Conservation (phyloP, 495 filamentous ascomycete genomes). For the Tuber melanosporum region DNA sequence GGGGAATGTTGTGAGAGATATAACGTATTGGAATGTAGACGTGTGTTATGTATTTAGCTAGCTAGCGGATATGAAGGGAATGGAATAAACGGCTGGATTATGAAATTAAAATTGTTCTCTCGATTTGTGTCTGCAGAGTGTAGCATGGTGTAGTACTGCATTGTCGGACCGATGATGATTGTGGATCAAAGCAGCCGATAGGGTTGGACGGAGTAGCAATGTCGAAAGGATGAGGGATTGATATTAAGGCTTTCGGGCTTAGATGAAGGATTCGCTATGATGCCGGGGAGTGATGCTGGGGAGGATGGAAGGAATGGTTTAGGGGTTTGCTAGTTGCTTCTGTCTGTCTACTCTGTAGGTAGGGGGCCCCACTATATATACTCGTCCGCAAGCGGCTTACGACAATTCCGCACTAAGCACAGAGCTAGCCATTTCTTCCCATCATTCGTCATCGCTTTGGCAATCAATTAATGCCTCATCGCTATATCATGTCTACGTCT, state of each 20-base stretch:
- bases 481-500: neutral
- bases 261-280: neutral
- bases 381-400: neutral
- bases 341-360: neutral
- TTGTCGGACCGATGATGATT: neutral
- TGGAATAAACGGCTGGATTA: neutral
- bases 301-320: neutral
- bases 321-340: neutral
- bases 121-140: neutral
- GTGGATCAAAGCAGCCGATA: neutral
- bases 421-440: neutral
- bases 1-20: neutral
- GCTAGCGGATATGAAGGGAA: neutral
- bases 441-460: neutral
- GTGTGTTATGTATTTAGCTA: conserved; percentile 4
- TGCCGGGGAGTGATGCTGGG: neutral
- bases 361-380: neutral
- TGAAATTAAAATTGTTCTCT: neutral
- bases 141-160: neutral
- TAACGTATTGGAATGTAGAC: conserved; percentile 4
- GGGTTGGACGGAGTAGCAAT: neutral
- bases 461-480: neutral
- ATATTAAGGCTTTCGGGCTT: neutral
- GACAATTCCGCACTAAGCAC: neutral
- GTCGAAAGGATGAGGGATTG: neutral